Evolutionary conservation across 2,329 filamentous ascomycete species (phyloP), one percentile per base, ranked within the genome.

Genomic region (Epichloe baconii): DNA sequence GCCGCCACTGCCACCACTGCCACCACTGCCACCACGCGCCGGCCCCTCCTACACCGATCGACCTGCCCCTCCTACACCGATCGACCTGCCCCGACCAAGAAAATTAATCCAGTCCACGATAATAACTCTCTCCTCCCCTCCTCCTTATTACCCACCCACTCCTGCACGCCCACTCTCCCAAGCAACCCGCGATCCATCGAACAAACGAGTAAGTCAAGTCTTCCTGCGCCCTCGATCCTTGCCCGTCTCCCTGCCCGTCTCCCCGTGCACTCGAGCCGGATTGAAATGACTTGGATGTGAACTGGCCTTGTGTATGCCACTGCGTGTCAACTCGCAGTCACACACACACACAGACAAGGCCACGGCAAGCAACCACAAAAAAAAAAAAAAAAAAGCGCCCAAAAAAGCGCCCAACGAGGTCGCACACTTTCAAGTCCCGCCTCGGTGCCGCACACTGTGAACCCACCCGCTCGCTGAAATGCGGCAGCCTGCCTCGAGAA

Each of bases 381-480:
- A 10, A 23, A 31, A 31, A 31, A 31, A 31, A 31, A 31, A 31
- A 19, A 19, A 19, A 19, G 19, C 19, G 19, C 19, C 19, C 19
- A 19, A 31, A 31, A 31, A 11, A 11, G 8, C 31, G 8, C 10
- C 31, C 31, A 12, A 5, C 41, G 3, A 43, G 17, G 41, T 43
- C 41, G 19, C 21, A 17, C 31, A 4, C 26, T 21, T 42, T 41
- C 48, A 31, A 50, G 48, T 34, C 48, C 37, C 31, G 43, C 44
- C 38, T 36, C 41, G 43, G 48, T 31, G 43, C 44, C 50, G 37
- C 41, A 40, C 41, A 21, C 38, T 42, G 42, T 50, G 41, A 51
- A 52, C 47, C 51, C 54, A 53, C 50, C 52, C 54, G 36, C 48
- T 42, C 54, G 42, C 48, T 54, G 55, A 49, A 53, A 52, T 57